A percentile compares a stretch with the other conserved stretches of the same genome.
These are phyloP conservation scores for Aspergillus niger DNA, from an alignment of 2,329 filamentous ascomycete genomes.

Conservation along the genomic window DNA sequence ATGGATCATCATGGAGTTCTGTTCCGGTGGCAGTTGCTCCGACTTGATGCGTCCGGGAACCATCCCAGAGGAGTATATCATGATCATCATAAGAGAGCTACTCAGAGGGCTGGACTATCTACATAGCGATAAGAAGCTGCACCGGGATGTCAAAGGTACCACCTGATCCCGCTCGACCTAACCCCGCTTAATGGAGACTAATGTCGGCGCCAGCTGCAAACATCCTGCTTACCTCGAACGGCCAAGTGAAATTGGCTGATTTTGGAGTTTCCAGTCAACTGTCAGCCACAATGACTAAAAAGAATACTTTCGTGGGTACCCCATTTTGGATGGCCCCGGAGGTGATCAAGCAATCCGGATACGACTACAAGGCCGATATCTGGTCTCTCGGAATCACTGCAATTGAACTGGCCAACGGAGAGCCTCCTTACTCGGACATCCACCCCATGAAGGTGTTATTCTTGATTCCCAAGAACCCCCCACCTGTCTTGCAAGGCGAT, in stretches of 20 bases:
- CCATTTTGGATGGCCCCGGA: constrained; percentile 99
- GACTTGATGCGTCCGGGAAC: constrained; percentile 92
- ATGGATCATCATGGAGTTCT: constrained; percentile 99
- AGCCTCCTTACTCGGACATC: constrained; percentile 93
- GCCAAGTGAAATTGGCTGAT: constrained; percentile 95
- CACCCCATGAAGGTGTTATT: constrained; percentile 99
- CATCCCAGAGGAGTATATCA: constrained; percentile 93
- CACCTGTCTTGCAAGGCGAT: constrained; percentile 76
- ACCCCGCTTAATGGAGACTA: constrained; percentile 9
- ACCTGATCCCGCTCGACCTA: no score
- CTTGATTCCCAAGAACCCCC: constrained; percentile 90
- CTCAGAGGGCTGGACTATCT: constrained; percentile 89
- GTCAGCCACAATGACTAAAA: constrained; percentile 98
- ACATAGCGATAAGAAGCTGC: constrained; percentile 92
- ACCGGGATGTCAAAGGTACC: constrained; percentile 90
- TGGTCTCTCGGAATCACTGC: constrained; percentile 97
- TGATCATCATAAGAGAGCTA: constrained; percentile 89
- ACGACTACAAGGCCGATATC: constrained; percentile 97
- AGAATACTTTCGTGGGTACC: constrained; percentile 97
- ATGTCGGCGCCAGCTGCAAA: constrained; percentile 72
- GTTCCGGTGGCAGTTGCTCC: constrained; percentile 91
- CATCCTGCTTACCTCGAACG: constrained; percentile 81
- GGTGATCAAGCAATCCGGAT: constrained; percentile 97
- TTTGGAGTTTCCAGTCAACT: constrained; percentile 97
- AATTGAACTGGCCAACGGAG: constrained; percentile 84